These are phyloP conservation scores for Dictyostelium firmibasis DNA, from an alignment of 78 protist genomes.

Conservation along the genomic window DNA sequence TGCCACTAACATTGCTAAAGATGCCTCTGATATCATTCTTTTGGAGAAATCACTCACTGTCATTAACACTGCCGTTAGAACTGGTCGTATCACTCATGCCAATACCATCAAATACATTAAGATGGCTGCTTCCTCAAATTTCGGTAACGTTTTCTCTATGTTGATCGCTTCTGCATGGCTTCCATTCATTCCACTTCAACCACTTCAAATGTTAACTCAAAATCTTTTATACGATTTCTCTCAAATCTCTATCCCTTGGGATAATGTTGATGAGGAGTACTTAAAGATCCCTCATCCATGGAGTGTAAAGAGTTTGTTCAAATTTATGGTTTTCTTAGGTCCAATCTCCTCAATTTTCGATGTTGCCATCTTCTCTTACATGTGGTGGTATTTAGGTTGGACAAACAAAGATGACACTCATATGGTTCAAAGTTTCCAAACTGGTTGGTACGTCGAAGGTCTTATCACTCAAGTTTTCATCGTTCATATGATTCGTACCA, in stretches of 20 bases:
- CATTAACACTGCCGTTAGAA: constrained; percentile 50
- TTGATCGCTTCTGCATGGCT: constrained; percentile 75
- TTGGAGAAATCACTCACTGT: constrained; percentile 70
- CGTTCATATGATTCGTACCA: constrained; percentile 78
- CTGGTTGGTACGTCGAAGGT: constrained; percentile 79
- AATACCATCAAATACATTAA: constrained; percentile 73
- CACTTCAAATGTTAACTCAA: constrained; percentile 70
- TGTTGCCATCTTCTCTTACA: constrained; percentile 64
- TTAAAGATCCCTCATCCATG: constrained; percentile 72
- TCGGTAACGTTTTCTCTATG: constrained; percentile 78
- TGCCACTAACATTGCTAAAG: constrained; percentile 76
- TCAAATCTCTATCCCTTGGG: constrained; percentile 77
- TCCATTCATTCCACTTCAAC: constrained; percentile 74
- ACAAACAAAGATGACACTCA: not conserved
- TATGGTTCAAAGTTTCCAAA: constrained; percentile 31
- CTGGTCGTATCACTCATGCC: constrained; percentile 81
- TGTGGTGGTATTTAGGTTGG: constrained; percentile 82
- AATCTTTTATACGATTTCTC: constrained; percentile 71
- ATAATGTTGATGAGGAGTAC: constrained; percentile 75
- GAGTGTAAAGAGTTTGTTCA: constrained; percentile 23
- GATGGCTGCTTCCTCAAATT: constrained; percentile 80
- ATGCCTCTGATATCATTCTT: constrained; percentile 78
- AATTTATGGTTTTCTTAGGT: constrained; percentile 71
- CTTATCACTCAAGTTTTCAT: constrained; percentile 75
- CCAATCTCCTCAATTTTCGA: constrained; percentile 72